Conservation (phyloP, 2,329 filamentous ascomycete genomes). For the Pseudocercospora vitis region DNA sequence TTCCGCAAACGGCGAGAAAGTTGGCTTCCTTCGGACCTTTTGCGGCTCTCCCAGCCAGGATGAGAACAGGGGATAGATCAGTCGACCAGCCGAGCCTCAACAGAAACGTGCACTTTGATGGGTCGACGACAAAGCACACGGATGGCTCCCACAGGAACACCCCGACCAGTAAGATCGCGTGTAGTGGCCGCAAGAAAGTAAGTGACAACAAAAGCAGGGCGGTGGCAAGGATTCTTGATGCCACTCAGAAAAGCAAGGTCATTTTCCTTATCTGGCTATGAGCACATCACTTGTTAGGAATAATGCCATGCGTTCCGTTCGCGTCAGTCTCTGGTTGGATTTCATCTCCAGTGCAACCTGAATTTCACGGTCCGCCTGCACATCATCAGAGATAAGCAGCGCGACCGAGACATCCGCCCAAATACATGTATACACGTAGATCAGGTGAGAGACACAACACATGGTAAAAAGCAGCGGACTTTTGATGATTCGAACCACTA, state of each 20-base stretch:
- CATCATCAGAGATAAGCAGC: no score
- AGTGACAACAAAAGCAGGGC: constrained; percentile 5
- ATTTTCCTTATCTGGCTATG: constrained; percentile 7
- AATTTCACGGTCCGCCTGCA: no score
- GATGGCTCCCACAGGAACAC: background rate
- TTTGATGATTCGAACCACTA: constrained; percentile 7
- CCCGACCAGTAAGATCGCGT: background rate
- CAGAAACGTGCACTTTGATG: constrained; percentile 10
- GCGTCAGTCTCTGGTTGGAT: no score
- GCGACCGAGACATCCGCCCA: no score
- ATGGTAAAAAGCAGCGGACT: background rate
- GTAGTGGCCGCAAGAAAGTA: background rate
- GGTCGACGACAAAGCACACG: background rate
- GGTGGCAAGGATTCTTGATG: constrained; percentile 3
- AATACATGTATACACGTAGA: no score
- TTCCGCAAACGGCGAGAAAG: background rate
- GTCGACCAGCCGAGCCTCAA: constrained; percentile 11
- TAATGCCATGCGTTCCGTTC: no score
- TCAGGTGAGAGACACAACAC: background rate
- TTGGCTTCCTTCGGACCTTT: constrained; percentile 13
- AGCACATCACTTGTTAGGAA: background rate
- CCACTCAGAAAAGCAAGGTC: constrained; percentile 7
- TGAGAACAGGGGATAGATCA: background rate
- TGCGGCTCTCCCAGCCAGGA: constrained; percentile 8
- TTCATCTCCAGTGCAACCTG: no score